A percentile compares a stretch with the other conserved stretches of the same genome.
Conservation (phyloP, 2,329 filamentous ascomycete species). For the Monosporascus sp. region DNA sequence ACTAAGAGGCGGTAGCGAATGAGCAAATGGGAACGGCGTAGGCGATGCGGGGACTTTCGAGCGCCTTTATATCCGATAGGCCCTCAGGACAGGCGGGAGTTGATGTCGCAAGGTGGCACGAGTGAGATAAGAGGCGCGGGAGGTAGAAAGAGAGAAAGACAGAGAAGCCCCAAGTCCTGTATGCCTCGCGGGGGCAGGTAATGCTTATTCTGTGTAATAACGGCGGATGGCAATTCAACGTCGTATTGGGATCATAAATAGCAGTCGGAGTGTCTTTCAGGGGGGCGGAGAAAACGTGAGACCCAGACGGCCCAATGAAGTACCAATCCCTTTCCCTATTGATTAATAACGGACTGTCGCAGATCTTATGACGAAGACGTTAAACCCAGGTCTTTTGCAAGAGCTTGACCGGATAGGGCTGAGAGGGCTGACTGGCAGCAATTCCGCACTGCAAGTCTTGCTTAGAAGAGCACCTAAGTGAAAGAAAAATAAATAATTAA, state of each 20-base stretch:
- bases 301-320: not conserved
- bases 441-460: too few species aligned
- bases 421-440: too few species aligned
- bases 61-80: not conserved
- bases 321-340: not conserved
- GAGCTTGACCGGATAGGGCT: too few species aligned
- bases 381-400: too few species aligned
- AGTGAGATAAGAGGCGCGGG: not conserved
- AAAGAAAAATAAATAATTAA: too few species aligned
- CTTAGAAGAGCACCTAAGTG: too few species aligned
- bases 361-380: too few species aligned
- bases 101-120: not conserved
- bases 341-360: not conserved
- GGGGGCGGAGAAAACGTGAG: not conserved
- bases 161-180: not conserved
- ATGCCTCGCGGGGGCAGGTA: not conserved
- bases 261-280: not conserved
- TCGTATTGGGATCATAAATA: not conserved
- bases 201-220: not conserved
- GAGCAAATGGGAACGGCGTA: not conserved
- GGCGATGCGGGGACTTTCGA: not conserved
- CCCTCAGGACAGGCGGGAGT: not conserved
- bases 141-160: not conserved
- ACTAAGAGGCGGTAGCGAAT: not conserved
- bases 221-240: not conserved